Evolutionary conservation across 2,329 filamentous ascomycete species (phyloP), one percentile per base, ranked within the genome.

Genomic region (Penicillium sp.): DNA sequence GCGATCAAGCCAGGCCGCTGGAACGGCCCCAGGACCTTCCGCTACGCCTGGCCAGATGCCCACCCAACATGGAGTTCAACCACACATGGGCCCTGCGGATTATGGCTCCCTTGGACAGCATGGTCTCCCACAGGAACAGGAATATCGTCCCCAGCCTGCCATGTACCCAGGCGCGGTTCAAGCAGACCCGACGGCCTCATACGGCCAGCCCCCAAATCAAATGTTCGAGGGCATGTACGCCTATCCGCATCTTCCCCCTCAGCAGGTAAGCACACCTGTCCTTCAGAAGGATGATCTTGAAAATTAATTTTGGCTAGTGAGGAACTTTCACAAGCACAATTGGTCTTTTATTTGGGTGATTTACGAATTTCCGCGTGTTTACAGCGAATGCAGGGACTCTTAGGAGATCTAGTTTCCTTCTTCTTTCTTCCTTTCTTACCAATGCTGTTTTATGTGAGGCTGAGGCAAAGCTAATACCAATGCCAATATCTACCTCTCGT

Each of bases 141-240:
- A 94, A 63, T 95, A 95, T 71, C 87, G 90, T 56, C 83, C 85
- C 62, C 85, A 89, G 66, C 85, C 85, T 42, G 83, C 83, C 65
- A 93, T 96, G 84, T 96, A 96, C 69, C 80, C 87, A 28, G 86
- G 85, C 49, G 86, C 90, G 59, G 88, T 91, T 52, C 89, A 90
- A 61, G 78, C 86, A 13, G 87, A 88, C 45, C 84, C 88, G 12
- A 81, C 84, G 43, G 82, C 83, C 47, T 81, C 83, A 12, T 95
- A 95, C 69, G 88, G 86, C 13, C 90, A 94, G 66, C 83, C 88
- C 42, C 87, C 89, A 62, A 69, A 74, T 42, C 77, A 85, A 58
- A 95, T 96, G 81, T 96, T 92, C 73, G 86, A 90, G 57, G 85
- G 84, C 58, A 96, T 96, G 81, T 97, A 97, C 71, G 82, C 71